Evolutionary conservation across 495 filamentous ascomycete species (phyloP), one percentile per base, ranked within the genome.

Genomic region (Parathielavia hyrcaniae): DNA sequence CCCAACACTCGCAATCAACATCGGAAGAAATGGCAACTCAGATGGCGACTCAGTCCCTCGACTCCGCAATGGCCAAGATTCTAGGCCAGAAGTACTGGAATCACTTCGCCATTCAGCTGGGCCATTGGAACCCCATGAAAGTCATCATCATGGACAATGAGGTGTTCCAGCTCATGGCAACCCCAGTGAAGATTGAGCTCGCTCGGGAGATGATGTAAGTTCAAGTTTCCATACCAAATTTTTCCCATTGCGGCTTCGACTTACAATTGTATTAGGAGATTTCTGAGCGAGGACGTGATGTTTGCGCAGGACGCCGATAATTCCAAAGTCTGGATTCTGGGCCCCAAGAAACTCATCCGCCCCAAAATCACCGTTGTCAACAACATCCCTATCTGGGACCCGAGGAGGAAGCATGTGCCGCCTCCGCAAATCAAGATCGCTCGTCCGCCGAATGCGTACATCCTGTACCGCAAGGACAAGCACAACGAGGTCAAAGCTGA

Each of bases 391-490:
- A 48, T 60, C 35, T 60, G 48, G 60, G 52, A 63, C 16, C 54
- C 53, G 17, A 53, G 43, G 23, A 61, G 23, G 50, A 61, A 40
- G 36, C 43, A 59, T 55, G 32, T 44, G 32, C 26, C 41, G 12
- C 36, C 30, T 7, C 30, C 35, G 23, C n/a, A 49, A 36, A 55
- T 56, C 26, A 56, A 57, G 51, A 58, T 66, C 17, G 59, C 58
- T 26, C 67, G 67, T 38, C 67, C 67, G 0, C 51, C 54, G 13
- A 69, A 69, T 46, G 63, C 59, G n/a, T 67, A 57, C 55, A 67
- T 67, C 38, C 50, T 69, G 2, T 67, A 65, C 34, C 61, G 67
- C 39, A 58, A 61, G 39, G 62, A 64, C 34, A 53, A 46, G 26
- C 56, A 61, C 48, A 44, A 17, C 14, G 47, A 58, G 38, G 41